These are phyloP conservation scores for Pythium grandisporangium DNA, from an alignment of 352 stramenopile genomes.

Conservation along the genomic window DNA sequence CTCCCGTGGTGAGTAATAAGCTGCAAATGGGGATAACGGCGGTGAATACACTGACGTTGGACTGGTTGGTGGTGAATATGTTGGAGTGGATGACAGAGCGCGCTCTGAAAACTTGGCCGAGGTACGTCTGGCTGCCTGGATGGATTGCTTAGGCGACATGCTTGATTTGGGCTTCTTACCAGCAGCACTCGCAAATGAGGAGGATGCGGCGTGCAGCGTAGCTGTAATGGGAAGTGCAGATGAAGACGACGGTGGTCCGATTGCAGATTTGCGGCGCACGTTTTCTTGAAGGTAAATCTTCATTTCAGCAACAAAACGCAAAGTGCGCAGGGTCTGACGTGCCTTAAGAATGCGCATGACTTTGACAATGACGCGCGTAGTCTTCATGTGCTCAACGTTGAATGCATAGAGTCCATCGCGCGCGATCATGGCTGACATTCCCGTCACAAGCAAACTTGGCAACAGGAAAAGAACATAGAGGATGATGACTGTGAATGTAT, in stretches of 20 bases:
- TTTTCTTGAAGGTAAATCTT: conserved; percentile 67
- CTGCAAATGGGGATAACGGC: conserved; percentile 36
- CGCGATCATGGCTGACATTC: conserved; percentile 56
- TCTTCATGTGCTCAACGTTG: conserved; percentile 73
- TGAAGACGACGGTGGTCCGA: neutral
- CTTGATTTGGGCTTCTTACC: conserved; percentile 7
- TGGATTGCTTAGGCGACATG: conserved; percentile 1
- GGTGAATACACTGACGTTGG: conserved; percentile 15
- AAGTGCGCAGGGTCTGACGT: conserved; percentile 56
- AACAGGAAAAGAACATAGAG: conserved; percentile 38
- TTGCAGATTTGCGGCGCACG: conserved; percentile 15
- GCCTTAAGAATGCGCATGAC: conserved; percentile 55
- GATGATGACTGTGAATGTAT: conserved; percentile 11
- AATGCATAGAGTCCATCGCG: conserved; percentile 60
- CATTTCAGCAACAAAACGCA: conserved; percentile 74
- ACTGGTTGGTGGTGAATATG: too few relatives aligned
- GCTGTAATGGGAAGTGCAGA: conserved; percentile 21
- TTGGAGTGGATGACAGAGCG: neutral
- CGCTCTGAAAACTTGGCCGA: conserved; percentile 10
- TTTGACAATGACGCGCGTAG: conserved; percentile 45
- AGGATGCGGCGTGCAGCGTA: conserved; percentile 21
- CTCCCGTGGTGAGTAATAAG: conserved; percentile 29
- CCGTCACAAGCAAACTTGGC: conserved; percentile 44
- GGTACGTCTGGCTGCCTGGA: conserved; percentile 4
- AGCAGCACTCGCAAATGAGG: conserved; percentile 15